Conservation (phyloP, 139 green algal genomes). For the Trebouxia sp. region DNA sequence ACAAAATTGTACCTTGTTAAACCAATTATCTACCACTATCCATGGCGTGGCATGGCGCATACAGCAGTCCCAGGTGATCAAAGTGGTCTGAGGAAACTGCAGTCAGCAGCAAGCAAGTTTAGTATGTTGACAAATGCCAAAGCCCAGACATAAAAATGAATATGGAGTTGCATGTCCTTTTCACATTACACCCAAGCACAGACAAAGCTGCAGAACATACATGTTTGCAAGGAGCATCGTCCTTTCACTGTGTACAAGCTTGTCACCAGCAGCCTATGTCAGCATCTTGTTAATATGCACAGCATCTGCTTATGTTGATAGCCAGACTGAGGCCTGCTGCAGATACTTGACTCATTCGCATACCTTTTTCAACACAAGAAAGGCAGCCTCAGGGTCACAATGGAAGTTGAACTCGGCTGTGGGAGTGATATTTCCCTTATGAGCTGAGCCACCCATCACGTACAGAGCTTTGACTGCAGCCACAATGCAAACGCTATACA, state of each 20-base stretch:
- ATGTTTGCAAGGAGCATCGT: too few relatives aligned
- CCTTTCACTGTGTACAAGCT: too few relatives aligned
- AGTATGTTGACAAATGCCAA: neutral
- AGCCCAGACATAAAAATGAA: neutral
- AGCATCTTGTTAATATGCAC: neutral
- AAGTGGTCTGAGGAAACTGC: constrained; percentile 11
- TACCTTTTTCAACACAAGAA: constrained; percentile 46
- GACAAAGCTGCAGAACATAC: too few relatives aligned
- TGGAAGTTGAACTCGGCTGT: constrained; percentile 52
- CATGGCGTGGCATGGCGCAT: constrained; percentile 36
- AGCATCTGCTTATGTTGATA: neutral
- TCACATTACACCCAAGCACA: too few relatives aligned
- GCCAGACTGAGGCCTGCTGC: neutral
- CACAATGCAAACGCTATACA: neutral
- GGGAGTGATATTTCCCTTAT: constrained; percentile 38
- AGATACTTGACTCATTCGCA: too few relatives aligned
- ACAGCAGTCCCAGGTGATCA: constrained; percentile 37
- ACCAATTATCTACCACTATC: constrained; percentile 35
- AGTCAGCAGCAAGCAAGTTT: neutral
- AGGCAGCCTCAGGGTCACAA: constrained; percentile 46
- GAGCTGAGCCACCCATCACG: constrained; percentile 46
- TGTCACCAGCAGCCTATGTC: neutral
- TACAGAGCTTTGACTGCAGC: constrained; percentile 36
- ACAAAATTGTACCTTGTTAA: constrained; percentile 19
- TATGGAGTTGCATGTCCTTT: too few relatives aligned